Evolutionary conservation across 2,329 filamentous ascomycete genomes (phyloP), one percentile per base, ranked within the genome.

Genomic region (Exserohilum turcica): DNA sequence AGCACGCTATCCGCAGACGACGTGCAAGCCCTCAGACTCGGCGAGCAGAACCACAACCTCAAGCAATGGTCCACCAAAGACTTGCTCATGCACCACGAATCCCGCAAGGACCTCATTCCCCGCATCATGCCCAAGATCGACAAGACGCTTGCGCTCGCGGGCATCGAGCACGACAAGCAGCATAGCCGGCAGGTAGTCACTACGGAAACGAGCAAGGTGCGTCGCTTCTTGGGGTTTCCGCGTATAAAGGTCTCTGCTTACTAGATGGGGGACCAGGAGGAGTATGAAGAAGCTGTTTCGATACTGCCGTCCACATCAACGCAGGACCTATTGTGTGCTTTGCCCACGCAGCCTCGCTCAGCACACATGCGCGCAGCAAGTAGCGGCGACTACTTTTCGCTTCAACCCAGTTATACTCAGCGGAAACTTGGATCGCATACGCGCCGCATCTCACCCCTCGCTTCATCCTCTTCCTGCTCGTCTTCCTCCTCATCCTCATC

Each of bases 21-120:
- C 18, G 55, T 47, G 28, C 15, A 38, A 9, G 55, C 62, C 3
- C 53, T 72, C n/a, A 36, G 44, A 3, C 12, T 7, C 1, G 67
- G 62, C 10, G 56, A 63, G 12, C 13, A 55, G 27, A 60, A 64
- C 28, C 61, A 67, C 44, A 67, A 66, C 37, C 53, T 61, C 3
- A 55, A 54, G 36, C 13, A 56, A 8, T 68, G 60, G 61, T 54
- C 54, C 3, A 35, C 3, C 3, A 29, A 56, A 8, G 58, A 64
- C 31, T 1, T 60, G 6, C 10, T 52, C 10, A 12, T 36, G 3
- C 50, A 60, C 13, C 56, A 64, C 6, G 52, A 56, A 2, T 37
- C 43, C 10, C 60, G 48, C 8, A 57, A 48, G 10, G 45, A 48
- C 2, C 36, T 68, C 2, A 24, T 61, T 5, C 62, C 58, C 0